Evolutionary conservation across 176 grass and related monocot species (phyloP), one percentile per base, ranked within the genome.

Genomic region (Avena eriantha): DNA sequence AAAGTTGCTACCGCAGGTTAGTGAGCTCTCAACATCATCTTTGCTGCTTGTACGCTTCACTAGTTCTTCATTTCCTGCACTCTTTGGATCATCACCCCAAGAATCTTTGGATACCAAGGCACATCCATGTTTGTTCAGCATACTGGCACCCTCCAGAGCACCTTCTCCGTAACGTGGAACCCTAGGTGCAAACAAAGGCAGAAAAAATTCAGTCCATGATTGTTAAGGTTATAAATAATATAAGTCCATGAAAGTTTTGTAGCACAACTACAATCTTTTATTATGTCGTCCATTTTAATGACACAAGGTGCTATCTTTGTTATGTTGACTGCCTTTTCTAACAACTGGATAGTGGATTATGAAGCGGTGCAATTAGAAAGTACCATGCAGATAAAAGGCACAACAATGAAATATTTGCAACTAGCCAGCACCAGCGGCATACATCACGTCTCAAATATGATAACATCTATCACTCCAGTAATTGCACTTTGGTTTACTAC

Each of bases 21-120:
- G 15, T 0, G 61, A 95, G 87, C 66, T 85, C 75, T 51, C 84
- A 73, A 67, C 73, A 21, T 81, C 80, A 82, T 77, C 78, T 33
- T 84, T 82, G 23, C 76, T 82, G 23, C 19, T 64, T 70, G 67
- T 71, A 45, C 36, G 1, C 35, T 71, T 45, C 9, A 71, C 18
- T 9, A 5, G n/a, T 71, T 71, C 10, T 71, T 45, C 68, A 45
- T 45, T 71, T 71, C 9, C 19, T n/a, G 68, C 36, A 71, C 68
- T 71, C 36, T 45, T 71, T 0, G 68, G 8, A 71, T n/a, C 35
- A 71, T 71, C 36, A 11, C 67, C 17, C 1, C 3, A 41, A 70
- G 18, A 4, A 22, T 10, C 35, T n/a, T 70, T 70, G 35, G 34
- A 3, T 70, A 21, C 18, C 67, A 70, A 19, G 35, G 18, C 18